phyloP scores from a whole-genome alignment of 345 rosid species.

The Nephelium lappaceum region DNA sequence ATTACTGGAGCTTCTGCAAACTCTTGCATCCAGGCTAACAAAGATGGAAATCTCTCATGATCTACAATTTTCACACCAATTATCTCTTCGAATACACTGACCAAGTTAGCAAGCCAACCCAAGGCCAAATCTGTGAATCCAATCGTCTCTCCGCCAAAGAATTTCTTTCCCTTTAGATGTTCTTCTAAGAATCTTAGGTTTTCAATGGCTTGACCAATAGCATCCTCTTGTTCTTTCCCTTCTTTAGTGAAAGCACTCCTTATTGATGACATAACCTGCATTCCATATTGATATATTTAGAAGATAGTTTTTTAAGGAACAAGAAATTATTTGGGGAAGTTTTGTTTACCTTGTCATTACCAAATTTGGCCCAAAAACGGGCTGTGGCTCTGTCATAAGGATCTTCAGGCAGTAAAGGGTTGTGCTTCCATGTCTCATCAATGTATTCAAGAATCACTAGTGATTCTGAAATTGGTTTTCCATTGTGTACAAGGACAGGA shows the following conservation, averaged over 20 bases:
- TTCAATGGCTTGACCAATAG: constrained; percentile 9
- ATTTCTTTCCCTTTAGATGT: constrained; percentile 36
- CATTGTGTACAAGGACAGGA: too few species aligned
- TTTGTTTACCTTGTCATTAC: constrained; percentile 29
- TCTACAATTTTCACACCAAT: constrained; percentile 20
- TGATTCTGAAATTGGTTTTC: too few species aligned
- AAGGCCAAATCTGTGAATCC: constrained; percentile 39
- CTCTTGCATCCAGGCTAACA: constrained; percentile 28
- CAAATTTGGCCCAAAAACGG: constrained; percentile 34
- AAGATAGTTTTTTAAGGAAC: background rate
- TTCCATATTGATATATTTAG: too few species aligned
- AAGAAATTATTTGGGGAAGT: background rate
- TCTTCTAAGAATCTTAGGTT: constrained; percentile 33
- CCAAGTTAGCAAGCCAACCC: constrained; percentile 35
- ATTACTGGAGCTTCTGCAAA: constrained; percentile 25
- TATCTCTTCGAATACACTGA: constrained; percentile 28
- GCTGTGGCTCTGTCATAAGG: constrained; percentile 26
- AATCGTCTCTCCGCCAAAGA: constrained; percentile 41
- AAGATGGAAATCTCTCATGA: constrained; percentile 22
- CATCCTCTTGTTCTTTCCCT: constrained; percentile 32
- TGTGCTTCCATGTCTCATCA: constrained; percentile 34
- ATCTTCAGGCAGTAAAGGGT: constrained; percentile 34
- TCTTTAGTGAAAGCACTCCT: constrained; percentile 13
- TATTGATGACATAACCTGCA: constrained; percentile 25
- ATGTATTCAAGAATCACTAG: constrained; percentile 25